phyloP scores from a whole-genome alignment of 1,284 basidiomycete species.

The Trichosporon sp. region DNA sequence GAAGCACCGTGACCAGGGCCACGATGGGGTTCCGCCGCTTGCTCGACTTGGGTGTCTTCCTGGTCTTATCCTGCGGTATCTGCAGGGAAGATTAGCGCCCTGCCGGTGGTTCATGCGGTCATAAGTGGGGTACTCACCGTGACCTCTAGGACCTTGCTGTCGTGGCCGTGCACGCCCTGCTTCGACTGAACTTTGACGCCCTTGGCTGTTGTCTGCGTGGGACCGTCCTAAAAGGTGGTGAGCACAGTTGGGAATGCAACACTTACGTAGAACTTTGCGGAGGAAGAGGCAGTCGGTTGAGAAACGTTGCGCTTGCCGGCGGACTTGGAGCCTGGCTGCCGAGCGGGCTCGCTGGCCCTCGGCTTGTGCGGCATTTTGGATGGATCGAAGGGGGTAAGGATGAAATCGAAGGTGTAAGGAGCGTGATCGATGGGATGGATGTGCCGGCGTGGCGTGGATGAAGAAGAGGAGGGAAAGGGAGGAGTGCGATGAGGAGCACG shows the following conservation, averaged over 20 bases:
- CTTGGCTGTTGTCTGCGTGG: constrained; percentile 1
- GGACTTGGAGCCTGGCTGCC: constrained; percentile 14
- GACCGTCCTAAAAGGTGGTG: constrained; percentile 9
- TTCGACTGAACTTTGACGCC: constrained; percentile 16
- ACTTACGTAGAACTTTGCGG: constrained; percentile 32
- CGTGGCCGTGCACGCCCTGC: background rate
- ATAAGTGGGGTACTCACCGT: constrained; percentile 14
- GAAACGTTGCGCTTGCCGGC: constrained; percentile 25
- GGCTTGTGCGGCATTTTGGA: constrained; percentile 20
- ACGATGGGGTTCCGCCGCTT: constrained; percentile 37
- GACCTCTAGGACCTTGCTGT: constrained; percentile 4
- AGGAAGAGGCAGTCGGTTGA: constrained; percentile 13
- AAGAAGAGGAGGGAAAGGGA: background rate
- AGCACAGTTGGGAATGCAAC: too few relatives aligned
- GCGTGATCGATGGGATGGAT: background rate
- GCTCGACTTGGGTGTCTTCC: constrained; percentile 10
- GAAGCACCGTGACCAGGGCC: constrained; percentile 46
- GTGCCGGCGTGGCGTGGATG: background rate
- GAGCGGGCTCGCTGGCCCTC: constrained; percentile 23
- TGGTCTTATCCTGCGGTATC: background rate
- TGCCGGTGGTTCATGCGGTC: too few relatives aligned
- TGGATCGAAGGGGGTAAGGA: background rate
- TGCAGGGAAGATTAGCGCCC: background rate
- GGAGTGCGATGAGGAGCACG: background rate
- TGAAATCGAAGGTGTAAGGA: background rate